phyloP scores from a whole-genome alignment of 768 basidiomycete species.

The Lactarius quietus region DNA sequence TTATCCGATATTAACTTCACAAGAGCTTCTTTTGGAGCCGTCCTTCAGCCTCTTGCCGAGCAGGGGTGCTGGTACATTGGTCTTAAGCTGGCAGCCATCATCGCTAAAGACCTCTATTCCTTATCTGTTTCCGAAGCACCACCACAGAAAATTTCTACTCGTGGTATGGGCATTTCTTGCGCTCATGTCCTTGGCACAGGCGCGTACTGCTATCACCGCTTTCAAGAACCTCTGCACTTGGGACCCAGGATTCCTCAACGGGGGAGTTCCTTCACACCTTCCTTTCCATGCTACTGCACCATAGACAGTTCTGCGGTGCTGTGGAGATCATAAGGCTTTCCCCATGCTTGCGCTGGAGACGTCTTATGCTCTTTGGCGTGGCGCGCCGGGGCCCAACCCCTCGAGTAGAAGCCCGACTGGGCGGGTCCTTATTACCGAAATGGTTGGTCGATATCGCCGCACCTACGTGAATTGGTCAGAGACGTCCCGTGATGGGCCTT shows the following conservation, averaged over 20 bases:
- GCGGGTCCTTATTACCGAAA: conserved; percentile 1
- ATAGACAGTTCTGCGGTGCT: conserved; percentile 40
- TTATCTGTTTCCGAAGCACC: conserved; percentile 39
- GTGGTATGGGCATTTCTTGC: conserved; percentile 40
- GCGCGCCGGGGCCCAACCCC: conserved; percentile 3
- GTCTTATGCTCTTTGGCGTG: conserved; percentile 31
- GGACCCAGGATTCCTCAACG: conserved; percentile 41
- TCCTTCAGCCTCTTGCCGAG: conserved; percentile 27
- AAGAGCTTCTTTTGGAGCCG: conserved; percentile 32
- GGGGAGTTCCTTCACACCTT: conserved; percentile 34
- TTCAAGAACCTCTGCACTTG: conserved; percentile 39
- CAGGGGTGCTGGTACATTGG: conserved; percentile 18
- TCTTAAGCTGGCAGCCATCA: conserved; percentile 18
- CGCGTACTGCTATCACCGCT: conserved; percentile 37
- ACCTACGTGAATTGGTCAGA: conserved; percentile 29
- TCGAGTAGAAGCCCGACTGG: conserved; percentile 3
- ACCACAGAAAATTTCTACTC: conserved; percentile 36
- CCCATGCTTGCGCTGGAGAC: conserved; percentile 32
- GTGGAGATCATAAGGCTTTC: conserved; percentile 26
- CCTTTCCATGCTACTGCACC: conserved; percentile 39
- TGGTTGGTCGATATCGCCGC: conserved; percentile 9
- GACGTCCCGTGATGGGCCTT: conserved; percentile 27
- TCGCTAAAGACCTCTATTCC: conserved; percentile 29
- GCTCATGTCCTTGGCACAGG: conserved; percentile 37
- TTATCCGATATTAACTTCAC: conserved; percentile 9